These are phyloP conservation scores for Oryza nivara DNA, from an alignment of 176 grass and related monocot species.

Conservation along the genomic window DNA sequence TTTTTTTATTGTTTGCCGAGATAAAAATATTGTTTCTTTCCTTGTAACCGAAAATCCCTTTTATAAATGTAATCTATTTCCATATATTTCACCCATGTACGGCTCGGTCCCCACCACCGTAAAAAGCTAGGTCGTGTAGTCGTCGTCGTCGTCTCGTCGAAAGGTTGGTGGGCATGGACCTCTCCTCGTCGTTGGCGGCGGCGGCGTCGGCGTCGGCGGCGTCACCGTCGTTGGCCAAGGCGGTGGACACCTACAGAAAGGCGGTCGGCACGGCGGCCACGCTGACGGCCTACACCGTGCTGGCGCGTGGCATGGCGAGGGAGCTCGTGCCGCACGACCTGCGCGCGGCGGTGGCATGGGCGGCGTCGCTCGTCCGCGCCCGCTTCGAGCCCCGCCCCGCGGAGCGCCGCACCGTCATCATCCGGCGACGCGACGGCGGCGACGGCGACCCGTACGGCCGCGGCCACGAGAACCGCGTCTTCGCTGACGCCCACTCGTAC, in stretches of 20 bases:
- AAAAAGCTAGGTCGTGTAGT: no score
- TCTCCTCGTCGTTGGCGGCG: neutral
- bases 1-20: no score
- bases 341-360: constrained; percentile 41
- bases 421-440: neutral
- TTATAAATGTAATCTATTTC: no score
- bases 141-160: no score
- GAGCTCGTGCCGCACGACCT: constrained; percentile 61
- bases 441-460: no score
- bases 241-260: constrained; percentile 48
- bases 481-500: no score
- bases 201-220: no score
- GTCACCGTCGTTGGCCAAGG: neutral
- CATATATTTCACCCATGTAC: no score
- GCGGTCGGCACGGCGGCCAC: constrained; percentile 40
- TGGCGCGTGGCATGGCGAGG: constrained; percentile 16
- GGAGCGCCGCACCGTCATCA: constrained; percentile 44
- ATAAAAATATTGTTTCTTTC: no score
- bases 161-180: neutral
- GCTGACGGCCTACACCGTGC: constrained; percentile 26
- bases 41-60: no score
- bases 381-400: constrained; percentile 9
- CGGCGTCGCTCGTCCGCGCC: constrained; percentile 1
- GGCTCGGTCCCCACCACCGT: no score
- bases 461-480: no score